phyloP scores from a whole-genome alignment of 2,329 filamentous ascomycete genomes.

The Atkinsonella hypoxylon region DNA sequence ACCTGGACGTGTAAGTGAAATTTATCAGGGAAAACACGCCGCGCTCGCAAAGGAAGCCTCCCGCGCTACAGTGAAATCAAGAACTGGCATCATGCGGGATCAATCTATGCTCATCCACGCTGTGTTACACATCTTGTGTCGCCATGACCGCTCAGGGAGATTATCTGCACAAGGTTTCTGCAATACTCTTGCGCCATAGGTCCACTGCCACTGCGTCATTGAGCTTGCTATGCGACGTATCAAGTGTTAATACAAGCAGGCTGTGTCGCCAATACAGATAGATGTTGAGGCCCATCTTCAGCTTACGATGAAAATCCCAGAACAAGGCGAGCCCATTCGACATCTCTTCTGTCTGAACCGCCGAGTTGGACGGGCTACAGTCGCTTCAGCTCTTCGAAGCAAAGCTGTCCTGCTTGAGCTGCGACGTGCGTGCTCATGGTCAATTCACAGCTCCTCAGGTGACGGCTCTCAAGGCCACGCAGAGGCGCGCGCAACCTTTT shows the following conservation, averaged over 20 bases:
- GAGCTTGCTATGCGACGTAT: not conserved
- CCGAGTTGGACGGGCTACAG: no score
- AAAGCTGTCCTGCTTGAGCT: no score
- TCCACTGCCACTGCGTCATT: not conserved
- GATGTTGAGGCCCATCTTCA: not conserved
- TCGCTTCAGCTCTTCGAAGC: no score
- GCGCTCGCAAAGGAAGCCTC: not conserved
- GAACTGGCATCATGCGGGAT: not conserved
- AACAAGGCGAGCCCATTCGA: no score
- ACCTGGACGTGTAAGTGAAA: not conserved
- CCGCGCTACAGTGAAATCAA: not conserved
- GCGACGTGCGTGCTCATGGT: no score
- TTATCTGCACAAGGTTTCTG: not conserved
- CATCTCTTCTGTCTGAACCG: no score
- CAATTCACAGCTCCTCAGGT: no score
- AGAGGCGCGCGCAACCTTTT: not conserved
- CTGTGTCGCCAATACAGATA: not conserved
- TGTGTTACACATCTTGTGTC: constrained; percentile 1
- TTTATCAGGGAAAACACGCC: not conserved
- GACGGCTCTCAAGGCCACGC: not conserved
- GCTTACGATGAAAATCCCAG: no score
- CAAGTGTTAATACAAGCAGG: not conserved
- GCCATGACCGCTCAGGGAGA: not conserved
- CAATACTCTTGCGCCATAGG: not conserved
- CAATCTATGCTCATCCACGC: not conserved